Base-by-base conservation (phyloP, 2,329 filamentous ascomycete species). In the Trichoderma citrinoviride region DNA sequence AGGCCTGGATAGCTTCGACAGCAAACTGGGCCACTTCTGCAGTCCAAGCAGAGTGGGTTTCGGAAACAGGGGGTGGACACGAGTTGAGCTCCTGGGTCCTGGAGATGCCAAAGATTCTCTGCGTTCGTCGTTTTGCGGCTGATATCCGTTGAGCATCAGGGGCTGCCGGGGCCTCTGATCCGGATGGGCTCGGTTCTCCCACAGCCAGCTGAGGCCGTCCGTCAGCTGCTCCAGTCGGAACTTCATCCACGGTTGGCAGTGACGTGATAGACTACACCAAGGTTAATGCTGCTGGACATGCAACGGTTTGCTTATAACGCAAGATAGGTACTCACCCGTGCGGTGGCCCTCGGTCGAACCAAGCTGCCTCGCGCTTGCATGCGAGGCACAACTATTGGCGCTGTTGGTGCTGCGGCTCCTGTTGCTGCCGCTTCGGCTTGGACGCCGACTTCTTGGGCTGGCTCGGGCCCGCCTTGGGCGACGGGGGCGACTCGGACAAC, bases 1-100 rank as follows among this genome's bases (percentile, higher is more conserved):
- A 66, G 4, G 72, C 71, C 17, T 56, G 63, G 1, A 60, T 41
- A 0, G 70, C 64, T 6, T 70, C 65, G 21, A 65, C 67, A 1
- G 71, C 71, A 65, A 70, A 73, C 15, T 52, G 60, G 1, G 72
- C 71, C 8, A 61, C 25, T 5, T 70, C 70, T 17, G 72, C 71
- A 1, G 70, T 70, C 71, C 67, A 73, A 23, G 72, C 69, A 50
- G 71, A 73, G 23, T 25, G 27, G 27, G 49, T 23, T n/a, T 27
- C 12, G 12, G 41, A 25, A 25, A 64, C 50, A 25, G 47, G 49
- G 8, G 41, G 29, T 6, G 44, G 52, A 15, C 43, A 29, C 3
- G 58, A 21, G 21, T 17, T 49, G 33, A 66, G 37, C 2, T 54
- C 29, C 7, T 62, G 37, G 5, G 29, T 29, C 17, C 49, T 64